phyloP scores from a whole-genome alignment of 2,329 filamentous ascomycete genomes.

The Exophiala phaeomuriformis region DNA sequence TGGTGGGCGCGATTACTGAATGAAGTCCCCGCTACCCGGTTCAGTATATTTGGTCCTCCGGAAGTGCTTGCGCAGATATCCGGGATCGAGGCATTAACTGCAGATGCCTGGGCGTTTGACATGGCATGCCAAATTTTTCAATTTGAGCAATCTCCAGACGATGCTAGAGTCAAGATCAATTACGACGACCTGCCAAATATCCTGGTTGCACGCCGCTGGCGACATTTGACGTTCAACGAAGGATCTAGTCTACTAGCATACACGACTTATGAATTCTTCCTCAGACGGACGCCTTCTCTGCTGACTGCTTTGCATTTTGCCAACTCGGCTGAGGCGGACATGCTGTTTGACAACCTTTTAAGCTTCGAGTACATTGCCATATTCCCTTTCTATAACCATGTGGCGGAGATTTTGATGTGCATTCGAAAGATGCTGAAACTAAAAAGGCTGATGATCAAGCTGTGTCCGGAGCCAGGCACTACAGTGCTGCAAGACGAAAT shows the following conservation, averaged over 20 bases:
- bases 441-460: slow-evolving; percentile 49
- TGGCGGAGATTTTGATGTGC: slow-evolving; percentile 42
- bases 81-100: slow-evolving; percentile 49
- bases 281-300: slow-evolving; percentile 54
- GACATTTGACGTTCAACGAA: slow-evolving; percentile 61
- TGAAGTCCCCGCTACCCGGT: slow-evolving; percentile 41
- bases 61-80: slow-evolving; percentile 55
- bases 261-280: slow-evolving; percentile 63
- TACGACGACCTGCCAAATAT: slow-evolving; percentile 33
- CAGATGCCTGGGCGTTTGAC: slow-evolving; percentile 58
- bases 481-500: slow-evolving; percentile 36
- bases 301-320: slow-evolving; percentile 28
- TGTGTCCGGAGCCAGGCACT: slow-evolving; percentile 37
- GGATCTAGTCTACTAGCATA: slow-evolving; percentile 67
- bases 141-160: slow-evolving; percentile 31
- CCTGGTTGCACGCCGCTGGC: slow-evolving; percentile 58
- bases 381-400: slow-evolving; percentile 59
- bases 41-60: slow-evolving; percentile 57
- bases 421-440: slow-evolving; percentile 46
- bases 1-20: slow-evolving; percentile 53
- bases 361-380: slow-evolving; percentile 55
- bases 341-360: slow-evolving; percentile 40
- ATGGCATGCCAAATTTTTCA: slow-evolving; percentile 56
- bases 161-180: slow-evolving; percentile 11
- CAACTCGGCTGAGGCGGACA: slow-evolving; percentile 5